A percentile compares a stretch with the other conserved stretches of the same genome.
phyloP scores from a whole-genome alignment of 805 yeast species.

The Yamadazyma akitaensis region DNA sequence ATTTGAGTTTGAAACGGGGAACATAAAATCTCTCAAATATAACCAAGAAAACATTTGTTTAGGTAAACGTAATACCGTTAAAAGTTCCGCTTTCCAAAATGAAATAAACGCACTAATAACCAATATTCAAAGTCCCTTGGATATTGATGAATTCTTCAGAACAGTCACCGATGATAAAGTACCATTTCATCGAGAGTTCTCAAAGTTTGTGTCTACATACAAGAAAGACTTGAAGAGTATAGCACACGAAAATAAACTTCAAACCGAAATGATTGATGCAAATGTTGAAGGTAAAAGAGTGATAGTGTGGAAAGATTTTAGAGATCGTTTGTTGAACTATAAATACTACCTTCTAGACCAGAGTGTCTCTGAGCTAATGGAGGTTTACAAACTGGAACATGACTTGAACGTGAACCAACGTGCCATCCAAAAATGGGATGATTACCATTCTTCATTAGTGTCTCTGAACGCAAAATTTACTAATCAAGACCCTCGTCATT shows the following conservation, averaged over 20 bases:
- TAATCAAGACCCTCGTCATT: slow-evolving; percentile 5
- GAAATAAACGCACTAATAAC: slow-evolving; percentile 28
- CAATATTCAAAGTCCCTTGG: slow-evolving; percentile 33
- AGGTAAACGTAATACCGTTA: slow-evolving; percentile 11
- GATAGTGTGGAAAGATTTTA: slow-evolving; percentile 36
- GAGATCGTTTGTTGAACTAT: slow-evolving; percentile 20
- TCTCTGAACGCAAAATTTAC: not conserved
- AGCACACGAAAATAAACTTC: slow-evolving; percentile 29
- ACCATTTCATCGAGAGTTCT: slow-evolving; percentile 4
- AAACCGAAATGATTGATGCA: slow-evolving; percentile 20
- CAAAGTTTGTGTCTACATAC: slow-evolving; percentile 13
- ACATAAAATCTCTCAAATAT: slow-evolving; percentile 29
- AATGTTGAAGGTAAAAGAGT: slow-evolving; percentile 21
- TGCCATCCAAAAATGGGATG: slow-evolving; percentile 8
- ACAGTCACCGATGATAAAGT: slow-evolving; percentile 7
- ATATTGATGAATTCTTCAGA: slow-evolving; percentile 26
- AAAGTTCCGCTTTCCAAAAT: slow-evolving; percentile 26
- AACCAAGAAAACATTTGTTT: slow-evolving; percentile 30
- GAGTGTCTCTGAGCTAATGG: slow-evolving; percentile 24
- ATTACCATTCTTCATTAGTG: slow-evolving; percentile 12
- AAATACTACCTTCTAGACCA: slow-evolving; percentile 25
- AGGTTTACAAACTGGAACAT: slow-evolving; percentile 20
- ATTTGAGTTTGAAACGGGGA: slow-evolving; percentile 31
- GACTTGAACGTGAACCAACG: not conserved
- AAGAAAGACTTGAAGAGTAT: slow-evolving; percentile 22